A percentile compares a stretch with the other conserved stretches of the same genome.
phyloP scores from a whole-genome alignment of 352 stramenopile genomes.

The Phytophthora foliorum region DNA sequence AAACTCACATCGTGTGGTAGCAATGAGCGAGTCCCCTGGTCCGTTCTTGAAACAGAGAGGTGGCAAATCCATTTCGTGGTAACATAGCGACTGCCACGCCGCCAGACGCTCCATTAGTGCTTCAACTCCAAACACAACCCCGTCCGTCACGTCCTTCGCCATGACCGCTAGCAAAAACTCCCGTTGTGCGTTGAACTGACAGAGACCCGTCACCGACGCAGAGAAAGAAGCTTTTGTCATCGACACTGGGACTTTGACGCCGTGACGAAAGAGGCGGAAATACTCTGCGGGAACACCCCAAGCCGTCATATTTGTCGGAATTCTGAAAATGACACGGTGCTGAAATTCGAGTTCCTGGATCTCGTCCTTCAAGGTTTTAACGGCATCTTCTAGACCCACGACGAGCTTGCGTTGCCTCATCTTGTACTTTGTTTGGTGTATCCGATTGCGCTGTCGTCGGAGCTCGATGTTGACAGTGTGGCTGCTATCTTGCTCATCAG shows the following conservation, averaged over 20 bases:
- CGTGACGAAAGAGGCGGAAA: slow-evolving; percentile 17
- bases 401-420: slow-evolving; percentile 11
- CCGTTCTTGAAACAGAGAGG: slow-evolving; percentile 6
- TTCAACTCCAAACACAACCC: background rate
- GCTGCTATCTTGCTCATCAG: background rate
- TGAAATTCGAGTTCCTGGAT: slow-evolving; percentile 14
- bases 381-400: background rate
- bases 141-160: slow-evolving; percentile 9
- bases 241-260: too few species aligned
- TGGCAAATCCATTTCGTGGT: too few species aligned
- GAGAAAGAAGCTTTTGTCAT: too few species aligned
- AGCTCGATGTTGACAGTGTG: slow-evolving; percentile 2
- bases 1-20: slow-evolving; percentile 1
- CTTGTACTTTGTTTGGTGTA: slow-evolving; percentile 13
- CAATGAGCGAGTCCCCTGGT: slow-evolving; percentile 4
- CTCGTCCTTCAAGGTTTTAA: slow-evolving; percentile 4
- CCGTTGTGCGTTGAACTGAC: too few species aligned
- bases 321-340: background rate
- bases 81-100: too few species aligned
- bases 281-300: slow-evolving; percentile 12
- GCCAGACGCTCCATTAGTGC: slow-evolving; percentile 11
- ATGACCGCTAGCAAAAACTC: slow-evolving; percentile 15
- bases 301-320: slow-evolving; percentile 8
- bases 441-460: slow-evolving; percentile 11
- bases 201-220: too few species aligned